Conservation (phyloP, 176 grass and related monocot genomes). For the Otatea glauca region DNA sequence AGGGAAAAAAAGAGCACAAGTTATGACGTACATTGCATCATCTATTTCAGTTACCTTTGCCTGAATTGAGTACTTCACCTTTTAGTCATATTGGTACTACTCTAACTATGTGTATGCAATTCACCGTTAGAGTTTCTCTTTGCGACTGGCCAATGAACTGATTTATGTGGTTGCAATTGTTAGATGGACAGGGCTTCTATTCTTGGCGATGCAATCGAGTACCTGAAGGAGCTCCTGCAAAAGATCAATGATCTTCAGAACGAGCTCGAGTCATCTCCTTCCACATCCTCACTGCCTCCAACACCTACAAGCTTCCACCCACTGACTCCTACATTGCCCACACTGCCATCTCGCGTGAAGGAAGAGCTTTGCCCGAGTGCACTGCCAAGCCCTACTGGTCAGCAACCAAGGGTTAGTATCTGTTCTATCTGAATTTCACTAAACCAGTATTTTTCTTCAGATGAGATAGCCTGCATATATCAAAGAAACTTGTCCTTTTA, state of each 20-base stretch:
- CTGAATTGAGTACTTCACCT: conserved; percentile 23
- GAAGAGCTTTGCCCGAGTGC: conserved; percentile 78
- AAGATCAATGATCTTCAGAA: conserved; percentile 94
- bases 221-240: conserved; percentile 92
- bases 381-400: conserved; percentile 76
- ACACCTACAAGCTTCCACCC: conserved; percentile 86
- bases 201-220: conserved; percentile 93
- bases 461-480: not conserved
- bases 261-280: conserved; percentile 80
- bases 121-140: not conserved
- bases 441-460: not conserved
- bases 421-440: not conserved
- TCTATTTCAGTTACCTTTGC: conserved; percentile 23
- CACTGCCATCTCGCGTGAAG: conserved; percentile 76
- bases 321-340: conserved; percentile 78
- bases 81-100: conserved; percentile 1
- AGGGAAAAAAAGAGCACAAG: not conserved
- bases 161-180: conserved; percentile 19
- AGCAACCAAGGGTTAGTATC: conserved; percentile 68
- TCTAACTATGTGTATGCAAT: conserved; percentile 5
- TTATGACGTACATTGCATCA: not conserved
- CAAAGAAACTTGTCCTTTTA: not conserved
- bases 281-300: conserved; percentile 69
- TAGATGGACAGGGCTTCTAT: conserved; percentile 99
- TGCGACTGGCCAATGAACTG: conserved; percentile 23